Base-by-base conservation (phyloP, 2,329 filamentous ascomycete species). In the Botrytis medusae region DNA sequence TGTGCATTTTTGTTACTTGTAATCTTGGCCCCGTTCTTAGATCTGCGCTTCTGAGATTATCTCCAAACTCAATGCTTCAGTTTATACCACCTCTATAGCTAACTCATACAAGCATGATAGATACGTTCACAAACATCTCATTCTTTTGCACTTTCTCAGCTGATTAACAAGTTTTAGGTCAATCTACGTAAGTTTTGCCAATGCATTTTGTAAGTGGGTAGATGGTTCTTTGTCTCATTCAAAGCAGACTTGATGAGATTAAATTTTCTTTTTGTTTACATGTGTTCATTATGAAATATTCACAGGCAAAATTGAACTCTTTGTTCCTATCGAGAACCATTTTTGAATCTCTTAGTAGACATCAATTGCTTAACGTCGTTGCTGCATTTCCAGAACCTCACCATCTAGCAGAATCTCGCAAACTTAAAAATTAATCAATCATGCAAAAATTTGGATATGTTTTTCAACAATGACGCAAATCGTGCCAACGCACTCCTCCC, bases 371-470 rank as follows among this genome's bases (percentile, higher is more conserved):
- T 32, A 18, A 29, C 14, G 3, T 54, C 14, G 16, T n/a, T n/a
- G 25, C 25, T n/a, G 12, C 12, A 51, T 51, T 6, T 5, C 25
- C 4, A 51, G 25, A 51, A 16, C 48, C 5, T n/a, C 25, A 16
- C 4, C 12, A 51, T 16, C 14, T 4, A 14, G 6, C 9, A 4
- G 12, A 51, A 2, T 6, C 1, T 12, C 48, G 0, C 5, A 14
- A 51, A 51, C 25, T 51, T 14, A 25, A n/a, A 10, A 51, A n/a
- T 16, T 16, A 51, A n/a, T 4, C 16, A 18, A 29, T 18, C 51
- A 57, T 32, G n/a, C 3, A 57, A 18, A 32, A 29, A 14, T 29
- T 6, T 57, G 29, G n/a, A 57, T 29, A 57, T 57, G 51, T 29
- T 57, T 32, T 16, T 29, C n/a, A 57, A 57, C n/a, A 32, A 32